Evolutionary conservation across 2,329 filamentous ascomycete species (phyloP), one percentile per base, ranked within the genome.

Genomic region (Neofusicoccum kwambonambiense): DNA sequence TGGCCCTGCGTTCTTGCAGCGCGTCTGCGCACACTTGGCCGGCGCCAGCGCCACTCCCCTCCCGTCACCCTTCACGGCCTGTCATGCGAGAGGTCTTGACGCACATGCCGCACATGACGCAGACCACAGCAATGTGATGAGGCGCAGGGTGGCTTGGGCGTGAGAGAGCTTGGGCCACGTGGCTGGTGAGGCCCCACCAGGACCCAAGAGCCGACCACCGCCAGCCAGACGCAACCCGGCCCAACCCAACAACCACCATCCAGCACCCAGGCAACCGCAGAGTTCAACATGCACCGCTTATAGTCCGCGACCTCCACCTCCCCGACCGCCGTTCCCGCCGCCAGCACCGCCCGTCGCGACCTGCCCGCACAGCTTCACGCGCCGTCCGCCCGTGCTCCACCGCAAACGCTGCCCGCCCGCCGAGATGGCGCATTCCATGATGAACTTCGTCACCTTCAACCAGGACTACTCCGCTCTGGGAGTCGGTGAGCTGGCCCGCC

Each of bases 361-460:
- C 19, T 12, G 11, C 34, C 17, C 19, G 34, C 44, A 4, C 62
- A 41, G 31, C 41, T 49, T 13, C 37, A 13, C 35, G 27, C 41
- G 50, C 42, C 62, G 51, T 17, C 51, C 5, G 4, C 39, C 41
- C 11, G 27, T 27, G 39, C 54, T 34, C 54, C 39, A 34, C 51
- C 42, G 34, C 44, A 19, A 31, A 15, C 50, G 51, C 50, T 35
- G 62, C 42, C 19, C 22, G 34, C 82, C 39, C 58, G 77, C 79
- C 83, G 84, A 75, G 67, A 92, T 92, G 89, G 81, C 88, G 56
- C 70, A 64, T 42, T 60, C 63, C 35, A 22, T 70, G 49, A 92
- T 98, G 83, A 99, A 99, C 80, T 99, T 96, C 81, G 92, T 99
- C 73, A 97, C 94, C 47, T 99, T 98, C 81, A 99, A 99, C 80